phyloP scores from a whole-genome alignment of 176 grass and related monocot species.

The Ananas comosus region DNA sequence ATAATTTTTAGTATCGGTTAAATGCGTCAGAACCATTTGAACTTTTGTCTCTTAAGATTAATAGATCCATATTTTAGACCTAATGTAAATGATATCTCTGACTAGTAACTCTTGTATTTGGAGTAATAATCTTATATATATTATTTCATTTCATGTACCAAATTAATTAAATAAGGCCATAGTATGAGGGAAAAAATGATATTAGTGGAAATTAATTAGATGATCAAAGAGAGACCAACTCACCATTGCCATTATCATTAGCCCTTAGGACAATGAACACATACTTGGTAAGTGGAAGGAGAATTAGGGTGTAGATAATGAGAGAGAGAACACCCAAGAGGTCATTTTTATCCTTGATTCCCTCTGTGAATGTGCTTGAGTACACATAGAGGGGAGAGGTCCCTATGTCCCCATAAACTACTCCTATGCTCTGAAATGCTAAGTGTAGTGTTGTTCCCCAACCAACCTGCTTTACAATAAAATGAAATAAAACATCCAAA shows the following conservation, averaged over 20 bases:
- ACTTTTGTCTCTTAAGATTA: too few species aligned
- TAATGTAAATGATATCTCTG: too few species aligned
- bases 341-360: slow-evolving; percentile 42
- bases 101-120: too few species aligned
- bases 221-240: slow-evolving; percentile 21
- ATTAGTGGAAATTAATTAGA: background rate
- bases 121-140: too few species aligned
- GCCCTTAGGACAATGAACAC: slow-evolving; percentile 57
- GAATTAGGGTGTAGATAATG: slow-evolving; percentile 52
- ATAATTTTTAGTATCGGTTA: background rate
- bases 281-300: slow-evolving; percentile 53
- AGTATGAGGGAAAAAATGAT: background rate
- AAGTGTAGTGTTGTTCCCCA: slow-evolving; percentile 42
- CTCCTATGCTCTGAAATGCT: slow-evolving; percentile 65
- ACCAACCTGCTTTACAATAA: slow-evolving; percentile 29
- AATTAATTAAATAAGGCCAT: background rate
- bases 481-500: slow-evolving; percentile 8
- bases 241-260: slow-evolving; percentile 64
- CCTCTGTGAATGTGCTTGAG: slow-evolving; percentile 46
- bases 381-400: slow-evolving; percentile 67
- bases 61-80: too few species aligned
- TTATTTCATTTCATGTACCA: background rate
- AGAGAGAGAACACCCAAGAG: slow-evolving; percentile 53
- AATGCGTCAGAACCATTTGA: background rate
- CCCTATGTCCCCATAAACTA: slow-evolving; percentile 66